A percentile compares a stretch with the other conserved stretches of the same genome.
Evolutionary conservation across 345 rosid genomes (phyloP).

Genomic region (Trapa bicornis): DNA sequence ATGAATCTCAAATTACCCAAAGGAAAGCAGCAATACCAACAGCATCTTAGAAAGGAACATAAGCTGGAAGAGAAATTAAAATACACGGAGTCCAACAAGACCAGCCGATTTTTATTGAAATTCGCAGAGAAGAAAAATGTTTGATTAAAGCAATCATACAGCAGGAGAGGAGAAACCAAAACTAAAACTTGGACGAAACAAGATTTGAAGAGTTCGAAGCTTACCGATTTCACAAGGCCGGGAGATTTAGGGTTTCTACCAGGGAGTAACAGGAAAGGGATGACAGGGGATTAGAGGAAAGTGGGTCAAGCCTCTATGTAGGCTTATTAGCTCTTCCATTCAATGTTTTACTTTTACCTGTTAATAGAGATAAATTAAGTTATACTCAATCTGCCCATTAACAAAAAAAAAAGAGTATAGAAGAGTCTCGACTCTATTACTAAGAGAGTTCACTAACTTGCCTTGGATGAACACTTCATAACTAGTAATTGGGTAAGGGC

Average conservation of each 20-base stretch:
- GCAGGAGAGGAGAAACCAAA: background rate
- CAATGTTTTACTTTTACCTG: too few relatives aligned
- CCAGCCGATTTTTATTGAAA: background rate
- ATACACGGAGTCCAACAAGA: background rate
- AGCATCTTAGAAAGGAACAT: background rate
- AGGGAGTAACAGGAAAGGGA: background rate
- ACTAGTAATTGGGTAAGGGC: too few relatives aligned
- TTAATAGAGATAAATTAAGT: too few relatives aligned
- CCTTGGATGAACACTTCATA: too few relatives aligned
- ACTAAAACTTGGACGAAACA: background rate
- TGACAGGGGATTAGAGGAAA: background rate
- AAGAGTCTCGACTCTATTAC: too few relatives aligned
- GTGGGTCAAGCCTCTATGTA: background rate
- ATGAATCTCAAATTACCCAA: too few relatives aligned
- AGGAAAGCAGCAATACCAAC: too few relatives aligned
- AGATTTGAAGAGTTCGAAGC: background rate
- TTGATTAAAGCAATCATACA: background rate
- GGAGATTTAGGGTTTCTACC: background rate
- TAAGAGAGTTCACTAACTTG: too few relatives aligned
- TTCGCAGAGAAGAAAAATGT: background rate
- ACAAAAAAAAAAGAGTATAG: too few relatives aligned
- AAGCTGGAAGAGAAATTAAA: background rate
- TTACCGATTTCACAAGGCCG: background rate
- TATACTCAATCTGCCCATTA: too few relatives aligned
- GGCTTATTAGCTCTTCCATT: too few relatives aligned